These are phyloP conservation scores for Leccinum uliginosum DNA, from an alignment of 768 basidiomycete species.

Conservation along the genomic window DNA sequence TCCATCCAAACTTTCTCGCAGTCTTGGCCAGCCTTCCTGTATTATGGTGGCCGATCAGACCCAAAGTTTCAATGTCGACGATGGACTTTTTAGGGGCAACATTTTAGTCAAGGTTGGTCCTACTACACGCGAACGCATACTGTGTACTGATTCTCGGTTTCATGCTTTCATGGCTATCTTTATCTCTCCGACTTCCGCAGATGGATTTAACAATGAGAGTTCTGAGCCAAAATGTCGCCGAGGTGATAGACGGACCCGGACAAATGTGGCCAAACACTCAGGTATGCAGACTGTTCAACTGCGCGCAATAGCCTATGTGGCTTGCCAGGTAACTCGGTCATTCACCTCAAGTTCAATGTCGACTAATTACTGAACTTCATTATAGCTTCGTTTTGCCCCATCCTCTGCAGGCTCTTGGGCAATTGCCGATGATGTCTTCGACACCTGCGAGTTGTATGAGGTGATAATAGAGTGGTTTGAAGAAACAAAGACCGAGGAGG, in stretches of 20 bases:
- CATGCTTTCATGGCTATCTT: slow-evolving; percentile 1
- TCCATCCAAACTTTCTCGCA: neutral
- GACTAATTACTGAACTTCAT: neutral
- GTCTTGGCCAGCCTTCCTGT: slow-evolving; percentile 2
- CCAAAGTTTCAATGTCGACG: neutral
- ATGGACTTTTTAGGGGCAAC: neutral
- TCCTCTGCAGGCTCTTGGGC: neutral
- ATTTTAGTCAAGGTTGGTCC: neutral
- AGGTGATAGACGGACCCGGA: neutral
- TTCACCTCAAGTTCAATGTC: neutral
- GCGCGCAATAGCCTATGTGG: slow-evolving; percentile 1
- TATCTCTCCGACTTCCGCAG: neutral
- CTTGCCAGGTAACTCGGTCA: neutral
- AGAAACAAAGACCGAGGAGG: neutral
- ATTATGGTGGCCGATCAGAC: neutral
- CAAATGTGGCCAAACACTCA: neutral
- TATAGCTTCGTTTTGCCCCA: neutral
- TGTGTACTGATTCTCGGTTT: neutral
- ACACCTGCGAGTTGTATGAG: neutral
- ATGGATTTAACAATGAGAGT: neutral
- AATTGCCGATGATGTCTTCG: neutral
- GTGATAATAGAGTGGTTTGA: slow-evolving; percentile 2
- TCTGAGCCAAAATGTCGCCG: neutral
- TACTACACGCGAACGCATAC: no score
- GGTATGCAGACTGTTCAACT: neutral